These are phyloP conservation scores for Fusarium redolens DNA, from an alignment of 2,329 filamentous ascomycete species.

Conservation along the genomic window DNA sequence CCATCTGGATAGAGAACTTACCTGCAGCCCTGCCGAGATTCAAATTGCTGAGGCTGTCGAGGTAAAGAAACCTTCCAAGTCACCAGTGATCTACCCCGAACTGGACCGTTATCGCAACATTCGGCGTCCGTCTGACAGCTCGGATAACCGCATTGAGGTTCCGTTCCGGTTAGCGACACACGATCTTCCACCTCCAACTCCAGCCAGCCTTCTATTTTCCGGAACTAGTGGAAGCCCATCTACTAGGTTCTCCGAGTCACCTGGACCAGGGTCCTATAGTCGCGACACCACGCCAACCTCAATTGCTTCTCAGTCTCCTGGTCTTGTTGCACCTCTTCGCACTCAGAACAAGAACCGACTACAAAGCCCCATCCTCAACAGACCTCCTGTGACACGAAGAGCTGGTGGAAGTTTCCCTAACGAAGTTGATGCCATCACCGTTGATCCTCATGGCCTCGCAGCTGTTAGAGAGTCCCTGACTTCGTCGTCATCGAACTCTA, in stretches of 20 bases:
- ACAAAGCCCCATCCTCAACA: slow-evolving; percentile 64
- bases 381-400: slow-evolving; percentile 70
- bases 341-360: slow-evolving; percentile 62
- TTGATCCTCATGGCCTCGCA: slow-evolving; percentile 69
- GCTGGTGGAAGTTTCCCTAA: slow-evolving; percentile 66
- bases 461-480: slow-evolving; percentile 76
- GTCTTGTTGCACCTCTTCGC: slow-evolving; percentile 62
- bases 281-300: slow-evolving; percentile 83
- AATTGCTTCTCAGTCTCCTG: slow-evolving; percentile 79
- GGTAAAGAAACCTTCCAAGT: slow-evolving; percentile 52
- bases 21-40: slow-evolving; percentile 59
- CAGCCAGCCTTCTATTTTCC: slow-evolving; percentile 65
- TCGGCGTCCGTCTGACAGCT: slow-evolving; percentile 52
- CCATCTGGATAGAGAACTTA: slow-evolving; percentile 56
- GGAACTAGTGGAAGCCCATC: slow-evolving; percentile 78
- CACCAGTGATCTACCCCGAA: slow-evolving; percentile 67
- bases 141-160: slow-evolving; percentile 56
- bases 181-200: slow-evolving; percentile 74
- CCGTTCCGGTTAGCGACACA: slow-evolving; percentile 71
- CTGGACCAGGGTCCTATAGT: slow-evolving; percentile 76
- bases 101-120: slow-evolving; percentile 69
- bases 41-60: slow-evolving; percentile 57
- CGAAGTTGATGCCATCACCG: slow-evolving; percentile 57
- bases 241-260: slow-evolving; percentile 79
- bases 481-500: slow-evolving; percentile 79